Evolutionary conservation across 2,329 filamentous ascomycete genomes (phyloP).

Genomic region (Rhytidhysteron rufulum): DNA sequence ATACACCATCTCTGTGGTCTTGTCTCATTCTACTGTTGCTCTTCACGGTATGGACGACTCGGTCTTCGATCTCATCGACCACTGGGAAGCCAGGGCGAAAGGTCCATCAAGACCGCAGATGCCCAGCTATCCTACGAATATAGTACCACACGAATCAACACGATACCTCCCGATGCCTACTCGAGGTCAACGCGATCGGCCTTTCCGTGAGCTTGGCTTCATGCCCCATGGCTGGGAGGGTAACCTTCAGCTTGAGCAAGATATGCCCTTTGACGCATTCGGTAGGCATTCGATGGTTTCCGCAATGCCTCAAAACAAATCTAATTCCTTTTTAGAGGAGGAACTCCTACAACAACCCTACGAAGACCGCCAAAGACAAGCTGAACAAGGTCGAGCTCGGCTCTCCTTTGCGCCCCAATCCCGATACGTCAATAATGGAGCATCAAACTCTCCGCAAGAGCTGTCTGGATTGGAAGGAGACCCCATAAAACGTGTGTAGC

Average conservation of each 20-base stretch:
- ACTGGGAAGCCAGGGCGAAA: no score
- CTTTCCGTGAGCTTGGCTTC: no score
- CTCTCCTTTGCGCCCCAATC: slow-evolving; percentile 33
- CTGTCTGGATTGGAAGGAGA: not conserved
- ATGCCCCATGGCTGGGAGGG: no score
- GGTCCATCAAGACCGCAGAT: not conserved
- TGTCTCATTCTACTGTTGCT: not conserved
- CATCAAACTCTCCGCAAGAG: slow-evolving; percentile 6
- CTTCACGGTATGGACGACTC: slow-evolving; percentile 24
- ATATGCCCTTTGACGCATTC: slow-evolving; percentile 44
- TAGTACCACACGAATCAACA: no score
- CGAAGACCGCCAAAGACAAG: slow-evolving; percentile 30
- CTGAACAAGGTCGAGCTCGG: slow-evolving; percentile 29
- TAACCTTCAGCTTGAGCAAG: slow-evolving; percentile 10
- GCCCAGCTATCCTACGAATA: no score
- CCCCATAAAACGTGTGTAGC: slow-evolving; percentile 2
- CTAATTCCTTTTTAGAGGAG: slow-evolving; percentile 37
- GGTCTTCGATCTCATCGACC: slow-evolving; percentile 14
- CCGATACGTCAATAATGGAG: slow-evolving; percentile 5
- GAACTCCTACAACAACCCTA: slow-evolving; percentile 28
- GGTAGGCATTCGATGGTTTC: slow-evolving; percentile 32
- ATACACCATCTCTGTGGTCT: slow-evolving; percentile 1
- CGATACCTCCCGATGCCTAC: no score
- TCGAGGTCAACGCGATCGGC: no score
- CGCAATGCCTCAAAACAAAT: not conserved